A percentile compares a stretch with the other conserved stretches of the same genome.
Conservation (phyloP, 2,329 filamentous ascomycete genomes). For the Aspergillus felis region DNA sequence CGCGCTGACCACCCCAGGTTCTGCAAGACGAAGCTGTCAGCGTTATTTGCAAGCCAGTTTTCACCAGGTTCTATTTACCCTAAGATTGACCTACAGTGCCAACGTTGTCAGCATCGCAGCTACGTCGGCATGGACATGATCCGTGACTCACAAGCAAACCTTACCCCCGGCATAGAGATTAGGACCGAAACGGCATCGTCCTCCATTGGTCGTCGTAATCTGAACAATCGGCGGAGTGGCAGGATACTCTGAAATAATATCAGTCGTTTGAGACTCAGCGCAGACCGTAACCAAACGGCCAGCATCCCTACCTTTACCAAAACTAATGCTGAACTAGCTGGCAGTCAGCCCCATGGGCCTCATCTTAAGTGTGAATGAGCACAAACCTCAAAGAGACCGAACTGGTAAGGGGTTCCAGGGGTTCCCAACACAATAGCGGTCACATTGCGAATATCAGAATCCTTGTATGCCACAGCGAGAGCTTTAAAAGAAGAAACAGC, state of each 20-base stretch:
- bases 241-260: conserved; percentile 68
- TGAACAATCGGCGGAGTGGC: conserved; percentile 57
- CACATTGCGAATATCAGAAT: conserved; percentile 83
- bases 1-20: conserved; percentile 86
- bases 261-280: not conserved
- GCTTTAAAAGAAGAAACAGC: conserved; percentile 48
- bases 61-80: conserved; percentile 54
- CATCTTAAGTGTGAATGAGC: conserved; percentile 3
- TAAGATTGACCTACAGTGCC: conserved; percentile 67
- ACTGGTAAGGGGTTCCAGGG: conserved; percentile 92
- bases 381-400: conserved; percentile 89
- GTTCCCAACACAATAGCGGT: conserved; percentile 87
- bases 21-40: conserved; percentile 45
- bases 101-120: conserved; percentile 12
- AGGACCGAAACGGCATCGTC: conserved; percentile 86
- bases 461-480: conserved; percentile 79
- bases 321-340: conserved; percentile 69
- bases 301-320: conserved; percentile 61
- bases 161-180: conserved; percentile 92
- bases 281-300: not conserved
- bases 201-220: conserved; percentile 81
- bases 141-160: conserved; percentile 73
- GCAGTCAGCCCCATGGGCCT: conserved; percentile 1
- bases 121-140: not conserved
- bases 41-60: not conserved